phyloP scores from a whole-genome alignment of 2,329 filamentous ascomycete species.

The Colletotrichum karsti region DNA sequence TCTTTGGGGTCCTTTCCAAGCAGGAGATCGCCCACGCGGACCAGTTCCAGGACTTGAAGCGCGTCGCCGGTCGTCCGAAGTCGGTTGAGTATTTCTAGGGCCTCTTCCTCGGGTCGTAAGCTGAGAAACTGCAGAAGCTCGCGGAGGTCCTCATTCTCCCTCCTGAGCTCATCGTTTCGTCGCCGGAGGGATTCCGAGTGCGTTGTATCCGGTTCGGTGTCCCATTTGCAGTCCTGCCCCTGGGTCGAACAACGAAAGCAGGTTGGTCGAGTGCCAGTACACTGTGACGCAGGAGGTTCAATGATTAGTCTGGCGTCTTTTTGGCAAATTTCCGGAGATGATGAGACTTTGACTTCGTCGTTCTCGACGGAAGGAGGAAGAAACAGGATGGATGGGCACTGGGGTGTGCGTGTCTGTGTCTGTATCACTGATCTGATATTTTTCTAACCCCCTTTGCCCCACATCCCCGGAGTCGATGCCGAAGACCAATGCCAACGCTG shows the following conservation, averaged over 20 bases:
- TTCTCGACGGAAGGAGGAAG: too few species aligned
- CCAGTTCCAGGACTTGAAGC: conserved; percentile 3
- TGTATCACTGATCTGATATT: conserved; percentile 9
- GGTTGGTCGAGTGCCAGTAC: conserved; percentile 18
- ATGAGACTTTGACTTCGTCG: too few species aligned
- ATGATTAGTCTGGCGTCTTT: too few species aligned
- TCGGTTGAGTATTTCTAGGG: conserved; percentile 6
- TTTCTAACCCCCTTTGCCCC: neutral
- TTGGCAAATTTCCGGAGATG: too few species aligned
- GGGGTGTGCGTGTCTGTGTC: neutral
- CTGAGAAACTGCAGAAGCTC: neutral
- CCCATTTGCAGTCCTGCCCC: conserved; percentile 12
- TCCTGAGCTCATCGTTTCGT: conserved; percentile 5
- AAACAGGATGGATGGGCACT: neutral
- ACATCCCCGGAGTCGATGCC: conserved; percentile 3
- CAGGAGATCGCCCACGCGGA: conserved; percentile 3
- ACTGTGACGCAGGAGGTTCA: neutral
- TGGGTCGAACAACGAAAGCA: conserved; percentile 16
- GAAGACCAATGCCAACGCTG: neutral
- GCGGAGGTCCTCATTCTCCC: conserved; percentile 12
- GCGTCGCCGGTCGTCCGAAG: conserved; percentile 12
- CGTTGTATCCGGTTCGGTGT: conserved; percentile 22
- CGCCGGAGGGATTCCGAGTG: neutral
- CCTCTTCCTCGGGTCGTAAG: neutral
- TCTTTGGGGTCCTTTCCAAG: neutral